Percentiles rank a stretch among this genome's conserved stretches.
These are phyloP conservation scores for Rhazya stricta DNA, from an alignment of 257 asterid species.

Conservation along the genomic window DNA sequence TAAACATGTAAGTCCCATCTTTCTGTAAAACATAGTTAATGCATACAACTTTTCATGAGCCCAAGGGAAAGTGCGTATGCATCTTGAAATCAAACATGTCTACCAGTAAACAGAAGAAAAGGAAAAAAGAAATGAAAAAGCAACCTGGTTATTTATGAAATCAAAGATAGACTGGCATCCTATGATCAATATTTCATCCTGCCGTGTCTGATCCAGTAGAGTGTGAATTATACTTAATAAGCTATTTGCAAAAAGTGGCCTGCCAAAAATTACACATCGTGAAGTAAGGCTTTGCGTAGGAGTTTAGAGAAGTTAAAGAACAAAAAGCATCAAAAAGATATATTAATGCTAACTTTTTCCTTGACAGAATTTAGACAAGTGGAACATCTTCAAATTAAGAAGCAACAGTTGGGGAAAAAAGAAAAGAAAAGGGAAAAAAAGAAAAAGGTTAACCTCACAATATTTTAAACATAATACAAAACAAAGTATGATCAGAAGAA, in stretches of 20 bases:
- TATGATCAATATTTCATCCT: conserved; percentile 66
- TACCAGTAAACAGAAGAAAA: conserved; percentile 6
- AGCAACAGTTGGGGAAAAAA: background rate
- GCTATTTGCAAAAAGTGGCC: conserved; percentile 92
- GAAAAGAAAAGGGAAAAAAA: too few species aligned
- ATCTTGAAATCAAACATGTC: background rate
- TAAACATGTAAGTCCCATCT: conserved; percentile 85
- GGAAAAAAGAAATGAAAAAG: conserved; percentile 12
- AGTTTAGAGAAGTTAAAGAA: background rate
- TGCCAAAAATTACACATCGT: conserved; percentile 29
- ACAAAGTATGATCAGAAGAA: background rate
- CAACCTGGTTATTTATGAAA: conserved; percentile 95
- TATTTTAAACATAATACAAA: background rate
- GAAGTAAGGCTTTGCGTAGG: conserved; percentile 10
- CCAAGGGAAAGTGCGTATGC: background rate
- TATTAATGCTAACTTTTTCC: background rate
- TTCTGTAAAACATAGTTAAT: conserved; percentile 38
- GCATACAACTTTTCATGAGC: background rate
- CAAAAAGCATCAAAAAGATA: background rate
- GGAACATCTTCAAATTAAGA: background rate
- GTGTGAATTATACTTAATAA: conserved; percentile 62
- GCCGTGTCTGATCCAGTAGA: conserved; percentile 78
- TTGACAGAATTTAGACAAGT: background rate
- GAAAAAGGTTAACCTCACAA: background rate
- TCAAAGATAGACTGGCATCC: conserved; percentile 93